Evolutionary conservation across 129 eudicot genomes (phyloP).

Genomic region (Helichrysum umbraculigerum): DNA sequence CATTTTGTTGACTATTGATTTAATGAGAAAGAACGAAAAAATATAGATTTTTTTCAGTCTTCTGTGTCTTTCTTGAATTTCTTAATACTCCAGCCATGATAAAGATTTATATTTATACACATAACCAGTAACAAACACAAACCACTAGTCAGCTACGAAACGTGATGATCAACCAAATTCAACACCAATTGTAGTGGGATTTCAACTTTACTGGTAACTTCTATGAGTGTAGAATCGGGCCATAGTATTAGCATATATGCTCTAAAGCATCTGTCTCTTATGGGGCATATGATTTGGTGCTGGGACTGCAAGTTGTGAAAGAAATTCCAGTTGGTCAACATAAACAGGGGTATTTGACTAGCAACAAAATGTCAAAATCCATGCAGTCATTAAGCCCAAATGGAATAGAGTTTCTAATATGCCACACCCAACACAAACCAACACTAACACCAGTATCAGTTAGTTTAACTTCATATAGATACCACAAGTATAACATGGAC

Average conservation of each 20-base stretch:
- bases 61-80: neutral
- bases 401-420: neutral
- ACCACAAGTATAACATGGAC: constrained; percentile 24
- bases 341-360: neutral
- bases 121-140: neutral
- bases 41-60: neutral
- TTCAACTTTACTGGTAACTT: constrained; percentile 16
- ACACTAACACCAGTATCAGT: constrained; percentile 27
- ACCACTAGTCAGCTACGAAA: neutral
- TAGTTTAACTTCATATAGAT: constrained; percentile 30
- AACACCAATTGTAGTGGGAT: neutral
- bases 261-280: neutral
- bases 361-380: constrained; percentile 14
- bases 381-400: constrained; percentile 1
- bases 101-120: neutral
- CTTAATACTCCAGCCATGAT: no score
- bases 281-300: neutral
- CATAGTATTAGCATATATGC: constrained; percentile 9
- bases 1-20: constrained; percentile 9
- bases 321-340: neutral
- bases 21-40: neutral
- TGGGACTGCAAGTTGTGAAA: constrained; percentile 21
- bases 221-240: constrained; percentile 21
- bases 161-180: constrained; percentile 10
- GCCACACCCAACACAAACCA: neutral